Conservation (phyloP, 2,329 filamentous ascomycete species). For the Fusarium pilosicola region DNA sequence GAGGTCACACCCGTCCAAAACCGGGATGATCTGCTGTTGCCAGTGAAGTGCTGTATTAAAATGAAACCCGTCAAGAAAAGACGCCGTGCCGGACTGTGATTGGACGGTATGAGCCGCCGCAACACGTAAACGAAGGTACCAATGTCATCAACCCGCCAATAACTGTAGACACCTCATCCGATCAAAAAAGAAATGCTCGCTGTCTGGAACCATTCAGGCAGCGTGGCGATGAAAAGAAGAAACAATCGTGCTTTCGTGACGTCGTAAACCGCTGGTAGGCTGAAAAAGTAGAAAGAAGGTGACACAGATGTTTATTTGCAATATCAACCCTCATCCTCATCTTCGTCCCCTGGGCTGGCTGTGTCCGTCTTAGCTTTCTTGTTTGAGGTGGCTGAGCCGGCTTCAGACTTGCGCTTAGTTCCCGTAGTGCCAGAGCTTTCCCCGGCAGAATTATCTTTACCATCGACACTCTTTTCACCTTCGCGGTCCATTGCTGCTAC, state of each 20-base stretch:
- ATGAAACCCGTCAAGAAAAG: constrained; percentile 32
- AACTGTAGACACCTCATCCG: constrained; percentile 19
- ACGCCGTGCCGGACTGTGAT: background rate
- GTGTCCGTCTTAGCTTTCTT: constrained; percentile 68
- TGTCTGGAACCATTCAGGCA: background rate
- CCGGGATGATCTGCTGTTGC: constrained; percentile 50
- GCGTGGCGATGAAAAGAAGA: constrained; percentile 30
- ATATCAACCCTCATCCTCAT: constrained; percentile 56
- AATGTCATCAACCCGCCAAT: constrained; percentile 23
- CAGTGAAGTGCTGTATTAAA: constrained; percentile 53
- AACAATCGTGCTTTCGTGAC: constrained; percentile 49
- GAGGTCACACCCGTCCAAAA: constrained; percentile 34
- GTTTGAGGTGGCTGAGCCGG: constrained; percentile 57
- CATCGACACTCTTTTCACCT: constrained; percentile 57
- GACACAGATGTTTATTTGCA: constrained; percentile 12
- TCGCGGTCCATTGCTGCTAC: constrained; percentile 87
- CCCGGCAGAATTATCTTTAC: constrained; percentile 45
- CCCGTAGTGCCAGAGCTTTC: constrained; percentile 50
- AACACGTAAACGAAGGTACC: constrained; percentile 30
- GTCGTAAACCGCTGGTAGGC: constrained; percentile 49
- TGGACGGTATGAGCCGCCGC: background rate
- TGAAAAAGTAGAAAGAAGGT: constrained; percentile 42
- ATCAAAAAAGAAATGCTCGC: constrained; percentile 14
- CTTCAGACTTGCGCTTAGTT: constrained; percentile 70
- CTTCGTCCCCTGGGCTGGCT: constrained; percentile 51